Conservation (phyloP, 768 basidiomycete genomes). For the Suillus placidus region DNA sequence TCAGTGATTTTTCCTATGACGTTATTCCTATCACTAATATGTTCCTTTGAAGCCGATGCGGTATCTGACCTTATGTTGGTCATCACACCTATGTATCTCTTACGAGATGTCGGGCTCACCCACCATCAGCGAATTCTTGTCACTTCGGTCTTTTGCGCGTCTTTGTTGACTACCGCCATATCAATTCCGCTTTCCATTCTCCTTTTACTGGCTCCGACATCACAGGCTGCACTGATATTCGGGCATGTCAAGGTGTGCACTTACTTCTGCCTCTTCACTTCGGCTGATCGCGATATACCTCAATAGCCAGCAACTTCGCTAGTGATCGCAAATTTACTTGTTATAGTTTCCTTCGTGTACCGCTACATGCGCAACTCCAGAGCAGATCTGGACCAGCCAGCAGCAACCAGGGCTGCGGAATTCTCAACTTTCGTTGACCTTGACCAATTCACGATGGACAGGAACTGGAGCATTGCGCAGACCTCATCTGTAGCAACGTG, state of each 20-base stretch:
- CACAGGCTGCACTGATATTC: slow-evolving; percentile 15
- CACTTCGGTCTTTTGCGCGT: slow-evolving; percentile 24
- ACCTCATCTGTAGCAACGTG: background rate
- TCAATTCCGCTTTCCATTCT: slow-evolving; percentile 28
- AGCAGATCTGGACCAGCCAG: background rate
- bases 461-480: background rate
- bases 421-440: background rate
- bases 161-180: slow-evolving; percentile 22
- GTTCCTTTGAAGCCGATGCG: slow-evolving; percentile 22
- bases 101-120: slow-evolving; percentile 21
- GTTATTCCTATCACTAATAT: background rate
- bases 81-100: slow-evolving; percentile 15
- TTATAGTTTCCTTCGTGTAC: background rate
- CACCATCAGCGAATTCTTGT: slow-evolving; percentile 24
- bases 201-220: slow-evolving; percentile 16
- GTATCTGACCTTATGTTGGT: slow-evolving; percentile 27
- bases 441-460: background rate
- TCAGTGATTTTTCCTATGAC: slow-evolving; percentile 14
- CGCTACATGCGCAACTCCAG: background rate
- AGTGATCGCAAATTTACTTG: background rate
- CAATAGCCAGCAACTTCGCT: background rate
- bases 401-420: background rate
- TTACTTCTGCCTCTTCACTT: background rate
- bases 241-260: slow-evolving; percentile 28
- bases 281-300: background rate